phyloP scores from a whole-genome alignment of 257 asterid genomes.

The Linaria vulgaris region DNA sequence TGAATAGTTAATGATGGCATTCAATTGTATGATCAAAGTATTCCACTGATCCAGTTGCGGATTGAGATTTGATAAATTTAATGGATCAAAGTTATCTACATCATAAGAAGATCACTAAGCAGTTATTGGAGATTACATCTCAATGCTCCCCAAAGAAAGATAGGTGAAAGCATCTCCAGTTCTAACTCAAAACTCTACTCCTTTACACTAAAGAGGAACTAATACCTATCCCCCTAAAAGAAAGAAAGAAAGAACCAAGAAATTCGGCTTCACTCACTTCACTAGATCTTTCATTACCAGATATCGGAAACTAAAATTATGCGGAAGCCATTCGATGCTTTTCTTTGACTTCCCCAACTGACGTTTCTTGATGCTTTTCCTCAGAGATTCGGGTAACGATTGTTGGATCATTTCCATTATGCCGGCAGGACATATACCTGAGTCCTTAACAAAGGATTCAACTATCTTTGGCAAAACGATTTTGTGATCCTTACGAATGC shows the following conservation, averaged over 20 bases:
- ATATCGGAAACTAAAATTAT: constrained; percentile 55
- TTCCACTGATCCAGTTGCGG: background rate
- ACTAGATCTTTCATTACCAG: constrained; percentile 51
- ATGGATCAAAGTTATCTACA: constrained; percentile 31
- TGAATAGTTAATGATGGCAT: background rate
- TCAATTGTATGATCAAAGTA: background rate
- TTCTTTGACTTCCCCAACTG: constrained; percentile 45
- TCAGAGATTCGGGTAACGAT: constrained; percentile 47
- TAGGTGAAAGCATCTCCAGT: too few relatives aligned
- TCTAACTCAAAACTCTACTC: constrained; percentile 1
- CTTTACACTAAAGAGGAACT: constrained; percentile 11
- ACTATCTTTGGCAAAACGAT: constrained; percentile 51
- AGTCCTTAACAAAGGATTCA: constrained; percentile 52
- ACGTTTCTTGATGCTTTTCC: constrained; percentile 44
- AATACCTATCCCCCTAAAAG: background rate
- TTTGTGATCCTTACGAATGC: constrained; percentile 52
- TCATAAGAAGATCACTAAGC: background rate
- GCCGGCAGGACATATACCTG: constrained; percentile 44
- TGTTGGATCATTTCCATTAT: constrained; percentile 53
- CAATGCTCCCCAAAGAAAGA: too few relatives aligned
- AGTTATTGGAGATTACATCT: too few relatives aligned
- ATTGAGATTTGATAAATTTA: background rate
- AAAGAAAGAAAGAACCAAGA: background rate
- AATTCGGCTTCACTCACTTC: background rate
- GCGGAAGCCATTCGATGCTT: constrained; percentile 55